Base-by-base conservation (phyloP, 2,329 filamentous ascomycete species). In the Penicillium sp. region DNA sequence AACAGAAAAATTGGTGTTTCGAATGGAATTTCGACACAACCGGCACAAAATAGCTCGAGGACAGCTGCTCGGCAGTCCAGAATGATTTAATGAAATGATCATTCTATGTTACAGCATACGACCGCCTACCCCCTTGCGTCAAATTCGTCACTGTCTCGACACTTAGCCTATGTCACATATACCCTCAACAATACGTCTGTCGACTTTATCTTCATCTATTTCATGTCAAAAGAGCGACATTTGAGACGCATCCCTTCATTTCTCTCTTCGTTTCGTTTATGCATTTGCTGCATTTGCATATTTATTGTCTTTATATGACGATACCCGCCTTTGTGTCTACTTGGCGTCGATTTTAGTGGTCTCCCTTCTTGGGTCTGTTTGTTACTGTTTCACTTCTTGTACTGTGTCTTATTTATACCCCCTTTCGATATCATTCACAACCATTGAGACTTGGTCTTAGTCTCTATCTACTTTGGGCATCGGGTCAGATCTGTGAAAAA, bases 51-150 rank as follows among this genome's bases (percentile, higher is more conserved):
- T 31, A 44, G 40, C 31, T 27, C 49, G 29, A 53, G 27, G 26
- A 27, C 42, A 33, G 54, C 52, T 45, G 26, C 52, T 31, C 56
- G 53, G 22, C 56, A 61, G 22, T 55, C 56, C 25, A 58, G 55
- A 52, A 54, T 63, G 48, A 51, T 61, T 37, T 56, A 55, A 54
- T 48, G 56, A 58, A 35, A 33, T 23, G 29, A 29, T 46, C 35
- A 57, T 54, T 37, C 33, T 26, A n/a, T 26, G 23, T 40, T 2
- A 40, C n/a, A 40, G 22, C 22, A 40, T 40, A 40, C 29, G 29
- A 31, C 14, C 29, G n/a, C n/a, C n/a, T n/a, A 15, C 29, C 37
- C 33, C 37, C 37, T 40, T 40, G 37, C 37, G 18, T 40, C 37
- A 22, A 18, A 45, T 22, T 20, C 23, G 29, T 31, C 41, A 23